These are phyloP conservation scores for Pichia ethanolica DNA, from an alignment of 805 yeast species.

Conservation along the genomic window DNA sequence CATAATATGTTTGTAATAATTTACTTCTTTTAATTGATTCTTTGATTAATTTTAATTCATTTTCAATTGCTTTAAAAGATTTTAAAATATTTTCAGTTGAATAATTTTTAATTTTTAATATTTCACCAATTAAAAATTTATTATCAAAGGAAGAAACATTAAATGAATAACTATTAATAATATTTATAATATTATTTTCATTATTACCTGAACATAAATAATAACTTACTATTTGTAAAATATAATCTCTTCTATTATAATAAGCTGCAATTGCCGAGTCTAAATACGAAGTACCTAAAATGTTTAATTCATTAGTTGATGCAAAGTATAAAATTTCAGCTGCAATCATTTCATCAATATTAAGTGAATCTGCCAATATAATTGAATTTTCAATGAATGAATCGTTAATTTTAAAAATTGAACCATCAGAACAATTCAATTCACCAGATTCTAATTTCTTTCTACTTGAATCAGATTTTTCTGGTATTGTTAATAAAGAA, in stretches of 20 bases:
- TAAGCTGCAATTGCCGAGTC: constrained; percentile 65
- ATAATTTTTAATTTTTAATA: not conserved
- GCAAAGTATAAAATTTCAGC: constrained; percentile 62
- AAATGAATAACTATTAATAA: not conserved
- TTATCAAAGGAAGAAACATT: not conserved
- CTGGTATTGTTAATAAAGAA: constrained; percentile 33
- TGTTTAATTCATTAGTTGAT: constrained; percentile 24
- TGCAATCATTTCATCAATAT: constrained; percentile 68
- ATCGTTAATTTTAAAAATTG: constrained; percentile 53
- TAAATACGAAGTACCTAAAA: constrained; percentile 39
- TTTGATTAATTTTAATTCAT: constrained; percentile 45
- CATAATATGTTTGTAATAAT: constrained; percentile 42
- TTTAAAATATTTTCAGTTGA: constrained; percentile 25
- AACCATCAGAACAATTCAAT: constrained; percentile 45
- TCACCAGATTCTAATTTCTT: constrained; percentile 39
- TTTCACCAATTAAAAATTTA: not conserved
- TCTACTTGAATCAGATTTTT: constrained; percentile 41
- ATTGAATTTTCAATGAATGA: constrained; percentile 57
- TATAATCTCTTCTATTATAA: constrained; percentile 61
- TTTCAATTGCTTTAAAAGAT: constrained; percentile 54
- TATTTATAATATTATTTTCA: not conserved
- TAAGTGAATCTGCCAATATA: constrained; percentile 52
- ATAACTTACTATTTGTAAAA: constrained; percentile 57
- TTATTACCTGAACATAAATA: constrained; percentile 21
- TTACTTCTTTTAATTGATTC: constrained; percentile 44